These are phyloP conservation scores for Austroboletus festivus DNA, from an alignment of 768 basidiomycete genomes.

Conservation along the genomic window DNA sequence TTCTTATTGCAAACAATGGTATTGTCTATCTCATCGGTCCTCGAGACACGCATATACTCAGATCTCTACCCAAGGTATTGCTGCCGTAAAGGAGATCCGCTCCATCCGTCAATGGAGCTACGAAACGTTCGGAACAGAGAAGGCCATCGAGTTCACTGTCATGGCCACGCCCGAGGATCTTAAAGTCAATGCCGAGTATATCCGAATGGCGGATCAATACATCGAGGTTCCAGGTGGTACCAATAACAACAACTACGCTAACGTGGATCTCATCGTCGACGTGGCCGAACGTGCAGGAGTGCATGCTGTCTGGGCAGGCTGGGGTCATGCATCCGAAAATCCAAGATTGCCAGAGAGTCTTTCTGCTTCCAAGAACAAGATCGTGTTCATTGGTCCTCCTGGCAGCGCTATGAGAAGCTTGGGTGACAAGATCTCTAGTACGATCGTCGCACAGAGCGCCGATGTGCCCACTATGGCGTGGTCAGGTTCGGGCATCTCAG, in stretches of 20 bases:
- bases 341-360: constrained; percentile 94
- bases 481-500: constrained; percentile 92
- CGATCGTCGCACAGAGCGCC: constrained; percentile 97
- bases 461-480: constrained; percentile 98
- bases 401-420: constrained; percentile 98
- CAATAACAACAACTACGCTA: constrained; percentile 99
- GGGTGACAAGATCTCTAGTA: constrained; percentile 99
- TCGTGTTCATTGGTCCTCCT: constrained; percentile 98
- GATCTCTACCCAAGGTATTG: constrained; percentile 68
- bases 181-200: constrained; percentile 98
- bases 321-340: constrained; percentile 99
- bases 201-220: constrained; percentile 99
- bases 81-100: constrained; percentile 98
- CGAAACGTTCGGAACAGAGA: constrained; percentile 96
- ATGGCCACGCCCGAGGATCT: constrained; percentile 99
- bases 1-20: constrained; percentile 99
- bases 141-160: constrained; percentile 96
- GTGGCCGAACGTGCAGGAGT: constrained; percentile 96
- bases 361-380: constrained; percentile 87
- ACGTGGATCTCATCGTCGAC: constrained; percentile 98
- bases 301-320: constrained; percentile 99
- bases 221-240: constrained; percentile 97
- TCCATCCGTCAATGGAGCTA: constrained; percentile 99
- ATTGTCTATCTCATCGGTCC: constrained; percentile 10
- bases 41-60: constrained; percentile 21